phyloP scores from a whole-genome alignment of 176 grass and related monocot genomes.

The Metroxylon sagu region DNA sequence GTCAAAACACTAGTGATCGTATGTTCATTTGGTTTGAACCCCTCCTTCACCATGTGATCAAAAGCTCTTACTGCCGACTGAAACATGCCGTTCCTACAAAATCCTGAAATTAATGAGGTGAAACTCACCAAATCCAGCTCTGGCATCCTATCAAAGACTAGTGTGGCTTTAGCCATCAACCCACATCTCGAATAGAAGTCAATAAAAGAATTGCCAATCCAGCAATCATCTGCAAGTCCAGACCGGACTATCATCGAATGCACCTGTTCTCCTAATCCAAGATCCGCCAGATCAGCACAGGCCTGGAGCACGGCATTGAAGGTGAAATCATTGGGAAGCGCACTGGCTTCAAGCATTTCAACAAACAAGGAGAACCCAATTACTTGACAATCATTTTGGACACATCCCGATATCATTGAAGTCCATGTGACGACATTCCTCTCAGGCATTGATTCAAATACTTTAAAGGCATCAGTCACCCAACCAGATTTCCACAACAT shows the following conservation, averaged over 20 bases:
- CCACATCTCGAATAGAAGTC: conserved; percentile 58
- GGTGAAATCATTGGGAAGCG: conserved; percentile 51
- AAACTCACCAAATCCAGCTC: conserved; percentile 50
- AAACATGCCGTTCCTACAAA: conserved; percentile 34
- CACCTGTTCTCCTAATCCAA: conserved; percentile 42
- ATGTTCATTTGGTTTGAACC: conserved; percentile 59
- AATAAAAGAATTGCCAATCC: conserved; percentile 39
- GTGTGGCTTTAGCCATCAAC: conserved; percentile 19
- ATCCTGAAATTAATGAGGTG: conserved; percentile 62
- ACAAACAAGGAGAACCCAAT: conserved; percentile 23
- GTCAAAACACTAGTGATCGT: conserved; percentile 41
- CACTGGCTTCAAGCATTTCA: conserved; percentile 38
- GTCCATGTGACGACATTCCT: conserved; percentile 78
- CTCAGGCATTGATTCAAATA: conserved; percentile 48
- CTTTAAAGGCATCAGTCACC: neutral
- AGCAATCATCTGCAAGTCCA: conserved; percentile 32
- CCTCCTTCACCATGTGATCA: conserved; percentile 27
- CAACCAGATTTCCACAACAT: conserved; percentile 2
- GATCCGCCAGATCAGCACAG: conserved; percentile 30
- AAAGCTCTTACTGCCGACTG: conserved; percentile 23
- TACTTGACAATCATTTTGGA: conserved; percentile 18
- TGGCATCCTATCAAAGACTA: conserved; percentile 35
- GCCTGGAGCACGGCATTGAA: conserved; percentile 57
- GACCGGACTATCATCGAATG: conserved; percentile 48
- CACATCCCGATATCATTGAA: conserved; percentile 49